Base-by-base conservation (phyloP, 257 asterid genomes). In the Paraleonurus japonicus region DNA sequence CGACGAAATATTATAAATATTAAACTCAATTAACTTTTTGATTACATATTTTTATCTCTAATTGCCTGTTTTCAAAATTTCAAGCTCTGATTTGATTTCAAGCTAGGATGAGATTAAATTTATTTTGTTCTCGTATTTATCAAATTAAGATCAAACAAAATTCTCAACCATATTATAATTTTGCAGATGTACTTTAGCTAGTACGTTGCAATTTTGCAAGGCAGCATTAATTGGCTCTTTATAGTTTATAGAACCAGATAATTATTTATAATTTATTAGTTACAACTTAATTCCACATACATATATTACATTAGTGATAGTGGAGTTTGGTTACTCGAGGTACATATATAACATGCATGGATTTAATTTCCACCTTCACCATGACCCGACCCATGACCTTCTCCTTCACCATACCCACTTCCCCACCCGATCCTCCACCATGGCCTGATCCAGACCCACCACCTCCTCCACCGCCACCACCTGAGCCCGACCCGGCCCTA, bases 361-460 rank as follows among this genome's bases (percentile, higher is more conserved):
- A 32, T 63, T 83, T 65, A 83, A 13, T 78, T 83, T 51, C 88
- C 85, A 79, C 90, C 89, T 73, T 54, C 92, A 7, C 87, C 89
- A 62, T 73, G 71, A 19, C 87, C 86, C 13, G 81, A 78, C 32
- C 95, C 89, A 9, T 73, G 78, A n/a, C 88, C 88, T 5, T 71
- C 78, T 33, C 90, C 93, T 67, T 75, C 84, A 15, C 90, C 92
- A 48, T 81, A 1, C 93, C 88, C 39, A 76, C 57, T 1, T 83
- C 85, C 2, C 24, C 64, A 0, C 88, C 88, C 0, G 62, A 27
- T 3, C 76, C 72, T 1, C 58, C 24, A 2, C 75, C 78, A 8
- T 64, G 75, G 0, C 87, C 68, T 3, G 83, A 71, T 12, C 84
- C 84, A 2, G 85, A 80, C 16, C 86, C 89, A 12, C 84, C 84